Conservation (phyloP, 805 yeast genomes). For the Saturnispora gosingensis region DNA sequence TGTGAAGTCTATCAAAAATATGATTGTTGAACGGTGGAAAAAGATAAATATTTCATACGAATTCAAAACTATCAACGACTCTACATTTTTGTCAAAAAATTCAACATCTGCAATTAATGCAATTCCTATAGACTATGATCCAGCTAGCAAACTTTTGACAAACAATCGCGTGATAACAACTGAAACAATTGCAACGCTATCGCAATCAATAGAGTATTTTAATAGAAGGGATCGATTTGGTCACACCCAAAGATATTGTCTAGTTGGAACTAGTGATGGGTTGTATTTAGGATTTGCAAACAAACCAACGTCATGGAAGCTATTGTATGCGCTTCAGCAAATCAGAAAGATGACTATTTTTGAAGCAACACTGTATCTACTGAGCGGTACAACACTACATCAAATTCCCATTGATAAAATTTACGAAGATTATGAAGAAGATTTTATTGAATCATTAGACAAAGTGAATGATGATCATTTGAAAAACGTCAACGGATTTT, state of each 20-base stretch:
- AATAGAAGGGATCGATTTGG: neutral
- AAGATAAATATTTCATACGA: constrained; percentile 6
- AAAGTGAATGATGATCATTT: constrained; percentile 32
- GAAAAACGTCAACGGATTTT: constrained; percentile 47
- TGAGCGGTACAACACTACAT: constrained; percentile 43
- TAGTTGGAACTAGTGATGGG: constrained; percentile 59
- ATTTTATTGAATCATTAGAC: constrained; percentile 12
- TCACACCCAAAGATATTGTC: constrained; percentile 25
- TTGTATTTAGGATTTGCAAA: constrained; percentile 42
- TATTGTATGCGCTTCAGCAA: constrained; percentile 41
- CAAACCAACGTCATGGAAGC: constrained; percentile 43
- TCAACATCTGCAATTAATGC: constrained; percentile 12
- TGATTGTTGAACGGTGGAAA: constrained; percentile 17
- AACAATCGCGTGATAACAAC: neutral
- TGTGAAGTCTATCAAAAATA: constrained; percentile 16
- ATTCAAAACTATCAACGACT: constrained; percentile 10
- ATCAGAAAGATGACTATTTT: constrained; percentile 55
- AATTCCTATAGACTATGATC: constrained; percentile 5
- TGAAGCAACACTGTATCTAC: constrained; percentile 47
- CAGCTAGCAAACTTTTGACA: neutral
- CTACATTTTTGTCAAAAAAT: constrained; percentile 17
- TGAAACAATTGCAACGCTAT: constrained; percentile 1
- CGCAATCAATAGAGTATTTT: constrained; percentile 11
- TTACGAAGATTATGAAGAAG: constrained; percentile 45
- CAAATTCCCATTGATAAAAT: constrained; percentile 58